Evolutionary conservation across 2,329 filamentous ascomycete species (phyloP).

Genomic region (Didymella arachidicola): DNA sequence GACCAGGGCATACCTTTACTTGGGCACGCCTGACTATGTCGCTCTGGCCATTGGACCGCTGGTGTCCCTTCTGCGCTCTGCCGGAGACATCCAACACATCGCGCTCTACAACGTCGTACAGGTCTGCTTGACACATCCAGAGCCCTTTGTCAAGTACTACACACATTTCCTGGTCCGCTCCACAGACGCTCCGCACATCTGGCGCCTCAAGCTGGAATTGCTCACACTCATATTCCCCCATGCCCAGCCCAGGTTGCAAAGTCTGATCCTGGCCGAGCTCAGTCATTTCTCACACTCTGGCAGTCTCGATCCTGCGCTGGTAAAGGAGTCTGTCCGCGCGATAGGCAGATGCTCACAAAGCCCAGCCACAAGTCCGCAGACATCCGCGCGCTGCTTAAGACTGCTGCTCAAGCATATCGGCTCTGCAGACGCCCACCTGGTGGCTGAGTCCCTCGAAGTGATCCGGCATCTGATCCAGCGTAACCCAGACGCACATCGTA

Average conservation of each 20-base stretch:
- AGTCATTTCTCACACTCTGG: constrained; percentile 97
- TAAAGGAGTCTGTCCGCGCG: constrained; percentile 87
- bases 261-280: constrained; percentile 87
- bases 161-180: constrained; percentile 88
- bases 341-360: constrained; percentile 91
- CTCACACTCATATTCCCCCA: constrained; percentile 91
- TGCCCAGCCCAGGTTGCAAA: constrained; percentile 76
- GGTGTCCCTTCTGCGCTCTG: constrained; percentile 81
- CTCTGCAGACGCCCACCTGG: constrained; percentile 83
- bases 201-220: constrained; percentile 90
- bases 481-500: constrained; percentile 78
- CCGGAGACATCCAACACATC: constrained; percentile 86
- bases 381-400: constrained; percentile 77
- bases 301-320: constrained; percentile 75
- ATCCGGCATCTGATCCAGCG: constrained; percentile 96
- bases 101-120: constrained; percentile 94
- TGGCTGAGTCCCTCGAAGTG: constrained; percentile 92
- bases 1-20: constrained; percentile 80
- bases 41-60: constrained; percentile 80
- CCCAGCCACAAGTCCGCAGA: constrained; percentile 45
- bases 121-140: constrained; percentile 79
- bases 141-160: constrained; percentile 85
- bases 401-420: constrained; percentile 87
- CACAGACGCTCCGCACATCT: constrained; percentile 80
- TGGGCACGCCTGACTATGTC: constrained; percentile 81